Conservation (phyloP, 805 yeast genomes). For the Jamesozyma gamospora region DNA sequence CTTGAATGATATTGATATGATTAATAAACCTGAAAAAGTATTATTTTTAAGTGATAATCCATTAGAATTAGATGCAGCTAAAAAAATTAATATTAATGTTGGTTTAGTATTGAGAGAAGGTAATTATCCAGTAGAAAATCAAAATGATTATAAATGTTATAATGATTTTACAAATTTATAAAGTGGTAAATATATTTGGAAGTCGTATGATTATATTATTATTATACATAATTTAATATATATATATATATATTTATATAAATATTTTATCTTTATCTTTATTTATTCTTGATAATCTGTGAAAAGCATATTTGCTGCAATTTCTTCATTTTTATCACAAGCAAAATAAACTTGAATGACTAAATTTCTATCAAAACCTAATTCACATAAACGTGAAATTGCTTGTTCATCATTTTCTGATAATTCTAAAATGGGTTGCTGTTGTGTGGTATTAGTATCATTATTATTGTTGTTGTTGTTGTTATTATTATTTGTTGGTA, state of each 20-base stretch:
- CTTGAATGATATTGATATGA: conserved; percentile 30
- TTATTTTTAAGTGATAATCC: conserved; percentile 76
- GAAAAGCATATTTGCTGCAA: conserved; percentile 87
- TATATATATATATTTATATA: neutral
- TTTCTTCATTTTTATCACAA: conserved; percentile 94
- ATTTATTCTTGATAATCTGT: conserved; percentile 37
- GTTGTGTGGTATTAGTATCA: too few relatives aligned
- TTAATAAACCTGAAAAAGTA: conserved; percentile 26
- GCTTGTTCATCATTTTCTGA: conserved; percentile 83
- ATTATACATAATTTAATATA: neutral
- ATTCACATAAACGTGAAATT: conserved; percentile 78
- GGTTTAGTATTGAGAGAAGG: conserved; percentile 65
- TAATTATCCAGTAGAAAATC: conserved; percentile 39
- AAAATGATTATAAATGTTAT: conserved; percentile 2
- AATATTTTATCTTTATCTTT: neutral
- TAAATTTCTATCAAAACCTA: conserved; percentile 81
- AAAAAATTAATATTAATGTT: conserved; percentile 49
- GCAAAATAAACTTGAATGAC: conserved; percentile 94
- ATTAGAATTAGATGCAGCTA: conserved; percentile 67
- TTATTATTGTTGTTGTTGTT: conserved; percentile 13
- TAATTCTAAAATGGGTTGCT: conserved; percentile 48
- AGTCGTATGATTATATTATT: neutral
- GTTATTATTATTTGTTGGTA: conserved; percentile 25
- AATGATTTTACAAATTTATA: conserved; percentile 4
- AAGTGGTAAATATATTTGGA: neutral